Conservation (phyloP, 2,329 filamentous ascomycete genomes). For the Fusarium nodosum region DNA sequence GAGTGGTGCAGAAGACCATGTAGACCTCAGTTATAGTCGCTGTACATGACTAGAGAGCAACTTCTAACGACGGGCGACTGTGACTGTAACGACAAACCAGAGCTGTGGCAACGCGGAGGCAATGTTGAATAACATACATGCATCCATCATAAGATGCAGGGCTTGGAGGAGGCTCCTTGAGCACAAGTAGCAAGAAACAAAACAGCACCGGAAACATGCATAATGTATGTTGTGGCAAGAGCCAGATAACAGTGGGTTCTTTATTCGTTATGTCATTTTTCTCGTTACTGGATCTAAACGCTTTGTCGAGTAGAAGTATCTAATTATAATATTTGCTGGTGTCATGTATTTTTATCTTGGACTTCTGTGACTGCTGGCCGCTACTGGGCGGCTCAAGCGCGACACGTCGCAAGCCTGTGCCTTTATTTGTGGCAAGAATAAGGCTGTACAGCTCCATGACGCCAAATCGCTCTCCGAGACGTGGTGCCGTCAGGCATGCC, state of each 20-base stretch:
- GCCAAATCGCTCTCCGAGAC: too few species aligned
- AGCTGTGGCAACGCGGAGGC: not conserved
- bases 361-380: not conserved
- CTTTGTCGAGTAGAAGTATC: conserved; percentile 1
- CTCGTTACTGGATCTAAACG: conserved; percentile 16
- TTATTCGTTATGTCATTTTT: conserved; percentile 25
- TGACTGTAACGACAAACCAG: not conserved
- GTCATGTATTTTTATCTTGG: not conserved
- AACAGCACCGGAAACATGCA: not conserved
- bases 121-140: not conserved
- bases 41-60: not conserved
- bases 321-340: not conserved
- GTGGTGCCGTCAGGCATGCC: not conserved
- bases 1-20: not conserved
- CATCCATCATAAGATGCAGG: not conserved
- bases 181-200: not conserved
- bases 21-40: not conserved
- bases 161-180: not conserved
- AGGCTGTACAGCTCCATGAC: not conserved
- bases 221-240: not conserved
- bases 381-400: not conserved
- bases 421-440: not conserved
- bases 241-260: not conserved
- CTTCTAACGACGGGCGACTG: not conserved
- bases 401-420: not conserved